Percentiles rank a stretch among this genome's conserved stretches.
Conservation (phyloP, 2,329 filamentous ascomycete species). For the Aspergillus brasiliensis region DNA sequence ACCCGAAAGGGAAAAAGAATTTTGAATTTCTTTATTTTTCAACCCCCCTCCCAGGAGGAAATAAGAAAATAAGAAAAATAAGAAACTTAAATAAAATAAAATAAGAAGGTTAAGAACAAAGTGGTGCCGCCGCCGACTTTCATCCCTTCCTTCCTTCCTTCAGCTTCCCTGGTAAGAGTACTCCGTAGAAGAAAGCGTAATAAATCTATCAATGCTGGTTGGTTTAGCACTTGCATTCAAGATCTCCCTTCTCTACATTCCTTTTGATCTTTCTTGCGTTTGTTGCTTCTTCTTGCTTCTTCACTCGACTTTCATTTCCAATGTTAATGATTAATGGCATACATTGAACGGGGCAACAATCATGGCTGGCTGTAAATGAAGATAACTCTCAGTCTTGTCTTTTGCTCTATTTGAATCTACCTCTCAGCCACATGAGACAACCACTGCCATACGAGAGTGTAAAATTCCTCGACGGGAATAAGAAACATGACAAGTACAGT, state of each 20-base stretch:
- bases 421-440: not conserved
- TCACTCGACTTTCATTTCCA: not conserved
- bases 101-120: constrained; percentile 1
- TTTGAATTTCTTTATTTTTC: no score
- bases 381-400: not conserved
- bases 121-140: not conserved
- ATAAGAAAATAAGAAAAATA: not conserved
- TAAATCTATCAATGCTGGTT: not conserved
- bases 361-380: not conserved
- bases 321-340: not conserved
- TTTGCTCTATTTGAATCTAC: not conserved
- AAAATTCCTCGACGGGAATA: not conserved
- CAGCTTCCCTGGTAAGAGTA: not conserved
- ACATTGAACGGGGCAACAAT: no score
- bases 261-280: not conserved
- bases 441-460: not conserved
- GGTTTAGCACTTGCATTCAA: not conserved
- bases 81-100: constrained; percentile 1
- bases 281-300: no score
- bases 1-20: not conserved
- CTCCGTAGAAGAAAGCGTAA: not conserved
- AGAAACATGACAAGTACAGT: not conserved
- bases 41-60: not conserved
- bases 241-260: not conserved
- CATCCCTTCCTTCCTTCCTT: not conserved